Conservation (phyloP, 2,329 filamentous ascomycete species). For the Botrytis byssoidea region DNA sequence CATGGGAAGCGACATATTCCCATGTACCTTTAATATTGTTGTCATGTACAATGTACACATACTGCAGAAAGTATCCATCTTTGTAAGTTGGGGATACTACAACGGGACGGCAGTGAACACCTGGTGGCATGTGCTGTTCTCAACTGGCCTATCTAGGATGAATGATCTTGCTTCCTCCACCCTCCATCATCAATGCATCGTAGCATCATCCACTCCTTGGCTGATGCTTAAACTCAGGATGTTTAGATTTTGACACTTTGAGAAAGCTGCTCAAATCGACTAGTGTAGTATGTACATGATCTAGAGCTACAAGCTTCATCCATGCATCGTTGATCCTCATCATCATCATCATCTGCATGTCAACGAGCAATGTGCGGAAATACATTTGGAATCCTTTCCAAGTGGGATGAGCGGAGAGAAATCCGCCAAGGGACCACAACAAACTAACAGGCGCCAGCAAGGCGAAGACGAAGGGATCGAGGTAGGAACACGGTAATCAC, state of each 20-base stretch:
- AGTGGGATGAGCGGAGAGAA: conserved; percentile 14
- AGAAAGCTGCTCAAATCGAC: conserved; percentile 11
- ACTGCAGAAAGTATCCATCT: conserved; percentile 15
- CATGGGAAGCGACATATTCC: conserved; percentile 23
- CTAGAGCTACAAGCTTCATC: conserved; percentile 17
- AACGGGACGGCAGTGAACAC: conserved; percentile 29
- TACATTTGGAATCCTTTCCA: conserved; percentile 6
- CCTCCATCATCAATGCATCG: conserved; percentile 17
- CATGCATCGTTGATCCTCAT: conserved; percentile 20
- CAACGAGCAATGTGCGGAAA: conserved; percentile 21
- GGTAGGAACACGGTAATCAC: neutral
- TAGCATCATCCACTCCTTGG: conserved; percentile 21
- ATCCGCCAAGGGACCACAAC: neutral
- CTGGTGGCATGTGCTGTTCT: conserved; percentile 31
- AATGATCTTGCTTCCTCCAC: conserved; percentile 2
- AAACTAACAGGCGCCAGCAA: conserved; percentile 10
- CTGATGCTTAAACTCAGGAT: conserved; percentile 18
- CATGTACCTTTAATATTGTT: conserved; percentile 9
- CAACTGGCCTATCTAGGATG: conserved; percentile 13
- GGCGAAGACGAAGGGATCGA: conserved; percentile 1
- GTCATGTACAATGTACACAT: conserved; percentile 28
- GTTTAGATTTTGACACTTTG: conserved; percentile 16
- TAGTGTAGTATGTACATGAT: neutral
- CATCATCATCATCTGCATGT: conserved; percentile 19
- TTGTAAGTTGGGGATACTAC: conserved; percentile 16